Conservation (phyloP, 2,329 filamentous ascomycete species). For the Penicillium sp. region DNA sequence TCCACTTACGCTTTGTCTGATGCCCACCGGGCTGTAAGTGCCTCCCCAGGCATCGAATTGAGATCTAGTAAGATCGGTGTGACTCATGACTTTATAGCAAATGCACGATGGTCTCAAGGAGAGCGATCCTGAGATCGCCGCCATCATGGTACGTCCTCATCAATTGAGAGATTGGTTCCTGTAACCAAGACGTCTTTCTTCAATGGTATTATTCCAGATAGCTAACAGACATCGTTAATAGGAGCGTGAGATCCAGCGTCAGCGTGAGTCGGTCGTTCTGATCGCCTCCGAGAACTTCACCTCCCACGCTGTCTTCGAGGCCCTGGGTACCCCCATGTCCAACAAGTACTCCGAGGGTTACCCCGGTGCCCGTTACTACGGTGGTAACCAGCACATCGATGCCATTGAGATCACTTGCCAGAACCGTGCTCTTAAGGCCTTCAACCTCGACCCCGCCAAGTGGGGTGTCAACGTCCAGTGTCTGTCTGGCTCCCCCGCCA, state of each 20-base stretch:
- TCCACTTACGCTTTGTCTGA: constrained; percentile 62
- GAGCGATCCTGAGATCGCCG: constrained; percentile 87
- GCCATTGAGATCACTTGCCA: constrained; percentile 95
- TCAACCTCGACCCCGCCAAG: constrained; percentile 79
- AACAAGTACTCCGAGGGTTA: constrained; percentile 99
- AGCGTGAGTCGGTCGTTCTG: constrained; percentile 97
- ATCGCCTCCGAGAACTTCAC: constrained; percentile 99
- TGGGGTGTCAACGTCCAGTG: constrained; percentile 99
- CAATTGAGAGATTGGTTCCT: not conserved
- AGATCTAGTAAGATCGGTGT: constrained; percentile 29
- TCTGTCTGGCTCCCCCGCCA: constrained; percentile 88
- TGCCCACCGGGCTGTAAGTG: constrained; percentile 64
- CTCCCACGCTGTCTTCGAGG: constrained; percentile 96
- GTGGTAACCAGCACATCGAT: constrained; percentile 98
- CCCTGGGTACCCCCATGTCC: constrained; percentile 89
- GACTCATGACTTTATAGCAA: constrained; percentile 62
- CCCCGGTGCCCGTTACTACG: constrained; percentile 97
- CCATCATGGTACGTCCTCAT: constrained; percentile 80
- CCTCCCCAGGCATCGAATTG: constrained; percentile 9
- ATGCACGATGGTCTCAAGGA: constrained; percentile 93
- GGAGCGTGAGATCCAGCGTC: constrained; percentile 92
- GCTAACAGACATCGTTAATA: constrained; percentile 35
- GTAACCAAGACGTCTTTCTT: not conserved
- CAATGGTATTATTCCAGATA: not conserved
- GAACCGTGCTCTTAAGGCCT: constrained; percentile 85